These are phyloP conservation scores for Populus alba DNA, from an alignment of 345 rosid genomes.

Conservation along the genomic window DNA sequence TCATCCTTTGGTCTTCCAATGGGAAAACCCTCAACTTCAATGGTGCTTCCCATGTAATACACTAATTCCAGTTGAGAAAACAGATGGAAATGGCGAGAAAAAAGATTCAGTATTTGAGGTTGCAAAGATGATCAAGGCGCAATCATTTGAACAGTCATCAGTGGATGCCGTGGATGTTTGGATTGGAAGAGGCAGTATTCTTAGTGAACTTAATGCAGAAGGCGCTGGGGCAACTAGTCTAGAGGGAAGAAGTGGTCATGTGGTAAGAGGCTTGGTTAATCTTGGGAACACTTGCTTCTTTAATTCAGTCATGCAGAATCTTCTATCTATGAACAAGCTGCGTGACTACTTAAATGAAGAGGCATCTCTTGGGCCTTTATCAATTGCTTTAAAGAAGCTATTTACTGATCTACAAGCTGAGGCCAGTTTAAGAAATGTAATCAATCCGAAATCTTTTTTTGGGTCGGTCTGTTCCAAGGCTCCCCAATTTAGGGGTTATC, in stretches of 20 bases:
- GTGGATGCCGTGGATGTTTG: slow-evolving; percentile 56
- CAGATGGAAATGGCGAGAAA: slow-evolving; percentile 53
- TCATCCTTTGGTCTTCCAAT: slow-evolving; percentile 72
- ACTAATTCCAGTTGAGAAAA: slow-evolving; percentile 64
- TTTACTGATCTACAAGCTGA: slow-evolving; percentile 64
- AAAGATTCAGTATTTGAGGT: slow-evolving; percentile 52
- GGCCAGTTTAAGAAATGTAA: slow-evolving; percentile 50
- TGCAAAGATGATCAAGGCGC: slow-evolving; percentile 60
- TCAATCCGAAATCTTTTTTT: slow-evolving; percentile 72
- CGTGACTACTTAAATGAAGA: slow-evolving; percentile 52
- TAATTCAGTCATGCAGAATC: slow-evolving; percentile 91
- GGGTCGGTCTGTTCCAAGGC: slow-evolving; percentile 68
- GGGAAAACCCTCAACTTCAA: slow-evolving; percentile 72
- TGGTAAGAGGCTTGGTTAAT: slow-evolving; percentile 78
- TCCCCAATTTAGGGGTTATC: slow-evolving; percentile 88
- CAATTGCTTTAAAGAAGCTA: slow-evolving; percentile 67
- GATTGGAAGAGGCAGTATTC: slow-evolving; percentile 60
- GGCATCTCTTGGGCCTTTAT: slow-evolving; percentile 52
- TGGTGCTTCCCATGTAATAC: slow-evolving; percentile 82
- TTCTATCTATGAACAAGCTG: slow-evolving; percentile 62
- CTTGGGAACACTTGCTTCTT: slow-evolving; percentile 98
- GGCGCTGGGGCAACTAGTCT: slow-evolving; percentile 26
- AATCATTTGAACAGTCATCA: slow-evolving; percentile 30
- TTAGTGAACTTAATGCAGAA: slow-evolving; percentile 42
- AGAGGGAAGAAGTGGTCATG: slow-evolving; percentile 50